A percentile compares a stretch with the other conserved stretches of the same genome.
These are phyloP conservation scores for Ophiostoma pallidulum DNA, from an alignment of 2,329 filamentous ascomycete species.

Conservation along the genomic window DNA sequence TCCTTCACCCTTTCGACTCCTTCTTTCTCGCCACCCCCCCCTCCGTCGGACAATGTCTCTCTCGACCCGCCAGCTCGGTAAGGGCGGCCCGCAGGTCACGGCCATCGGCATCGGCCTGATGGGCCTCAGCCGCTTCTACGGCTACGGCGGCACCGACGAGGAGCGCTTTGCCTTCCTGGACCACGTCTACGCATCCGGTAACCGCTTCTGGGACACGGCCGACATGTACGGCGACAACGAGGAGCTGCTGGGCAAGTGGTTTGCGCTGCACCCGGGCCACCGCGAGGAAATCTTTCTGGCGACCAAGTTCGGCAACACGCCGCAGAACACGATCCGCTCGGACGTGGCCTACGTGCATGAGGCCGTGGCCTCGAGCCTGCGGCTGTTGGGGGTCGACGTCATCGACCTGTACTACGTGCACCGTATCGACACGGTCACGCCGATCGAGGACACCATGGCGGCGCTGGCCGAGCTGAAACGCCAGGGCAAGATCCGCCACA, in stretches of 20 bases:
- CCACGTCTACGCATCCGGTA: slow-evolving; percentile 31
- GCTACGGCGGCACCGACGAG: slow-evolving; percentile 23
- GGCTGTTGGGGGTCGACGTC: slow-evolving; percentile 39
- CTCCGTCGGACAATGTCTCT: slow-evolving; percentile 8
- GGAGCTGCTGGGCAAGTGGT: slow-evolving; percentile 35
- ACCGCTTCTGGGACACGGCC: slow-evolving; percentile 35
- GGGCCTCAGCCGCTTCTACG: slow-evolving; percentile 24
- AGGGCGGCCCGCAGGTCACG: slow-evolving; percentile 35
- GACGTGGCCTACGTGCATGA: slow-evolving; percentile 22
- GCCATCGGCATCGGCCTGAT: slow-evolving; percentile 40
- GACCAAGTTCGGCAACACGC: slow-evolving; percentile 17
- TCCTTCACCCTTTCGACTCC: no score
- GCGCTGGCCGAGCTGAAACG: slow-evolving; percentile 35
- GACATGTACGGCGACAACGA: slow-evolving; percentile 36
- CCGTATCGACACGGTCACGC: slow-evolving; percentile 36
- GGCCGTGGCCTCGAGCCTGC: slow-evolving; percentile 28
- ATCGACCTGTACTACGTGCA: slow-evolving; percentile 49
- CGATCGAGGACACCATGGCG: slow-evolving; percentile 37
- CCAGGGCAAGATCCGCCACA: slow-evolving; percentile 47
- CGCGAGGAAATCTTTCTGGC: slow-evolving; percentile 34
- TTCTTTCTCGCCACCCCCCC: neutral
- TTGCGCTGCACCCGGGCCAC: slow-evolving; percentile 29
- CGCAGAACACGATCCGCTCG: slow-evolving; percentile 22
- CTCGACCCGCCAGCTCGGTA: slow-evolving; percentile 34
- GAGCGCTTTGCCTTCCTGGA: slow-evolving; percentile 33